Percentiles rank a stretch among this genome's conserved stretches.
Evolutionary conservation across 345 rosid genomes (phyloP).

Genomic region (Isatis tinctoria): DNA sequence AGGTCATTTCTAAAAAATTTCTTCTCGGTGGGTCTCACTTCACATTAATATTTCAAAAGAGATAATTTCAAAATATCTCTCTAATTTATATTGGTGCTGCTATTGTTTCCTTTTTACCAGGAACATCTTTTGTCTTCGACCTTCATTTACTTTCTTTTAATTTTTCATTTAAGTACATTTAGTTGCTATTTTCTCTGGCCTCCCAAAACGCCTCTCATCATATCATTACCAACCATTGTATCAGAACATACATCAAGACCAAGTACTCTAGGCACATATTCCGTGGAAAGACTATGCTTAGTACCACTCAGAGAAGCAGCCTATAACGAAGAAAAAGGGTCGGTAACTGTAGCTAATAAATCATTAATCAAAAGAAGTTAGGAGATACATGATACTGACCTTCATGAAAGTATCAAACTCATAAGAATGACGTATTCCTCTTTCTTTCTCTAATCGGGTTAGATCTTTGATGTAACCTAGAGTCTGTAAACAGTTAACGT

Average conservation of each 20-base stretch:
- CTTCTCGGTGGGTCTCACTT: too few relatives aligned
- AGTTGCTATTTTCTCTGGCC: conserved; percentile 92
- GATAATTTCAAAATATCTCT: too few relatives aligned
- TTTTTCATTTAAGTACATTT: too few relatives aligned
- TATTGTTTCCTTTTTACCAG: too few relatives aligned
- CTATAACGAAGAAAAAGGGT: conserved; percentile 33
- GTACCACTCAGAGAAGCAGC: conserved; percentile 80
- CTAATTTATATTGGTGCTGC: too few relatives aligned
- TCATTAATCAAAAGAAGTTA: not conserved
- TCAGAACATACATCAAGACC: conserved; percentile 91
- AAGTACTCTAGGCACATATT: conserved; percentile 78
- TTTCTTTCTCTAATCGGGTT: conserved; percentile 64
- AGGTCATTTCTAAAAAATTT: too few relatives aligned
- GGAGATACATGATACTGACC: conserved; percentile 36
- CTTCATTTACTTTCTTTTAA: too few relatives aligned
- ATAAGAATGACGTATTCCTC: conserved; percentile 58
- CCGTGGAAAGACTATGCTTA: conserved; percentile 76
- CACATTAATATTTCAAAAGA: too few relatives aligned
- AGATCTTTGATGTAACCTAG: conserved; percentile 66
- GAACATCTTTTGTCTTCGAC: too few relatives aligned
- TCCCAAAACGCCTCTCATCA: conserved; percentile 95
- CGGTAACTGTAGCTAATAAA: not conserved
- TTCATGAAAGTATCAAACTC: conserved; percentile 97
- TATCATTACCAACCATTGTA: conserved; percentile 83
- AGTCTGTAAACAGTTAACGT: not conserved